Evolutionary conservation across 768 basidiomycete species (phyloP).

Genomic region (Pilatotrama ljubarskyi): DNA sequence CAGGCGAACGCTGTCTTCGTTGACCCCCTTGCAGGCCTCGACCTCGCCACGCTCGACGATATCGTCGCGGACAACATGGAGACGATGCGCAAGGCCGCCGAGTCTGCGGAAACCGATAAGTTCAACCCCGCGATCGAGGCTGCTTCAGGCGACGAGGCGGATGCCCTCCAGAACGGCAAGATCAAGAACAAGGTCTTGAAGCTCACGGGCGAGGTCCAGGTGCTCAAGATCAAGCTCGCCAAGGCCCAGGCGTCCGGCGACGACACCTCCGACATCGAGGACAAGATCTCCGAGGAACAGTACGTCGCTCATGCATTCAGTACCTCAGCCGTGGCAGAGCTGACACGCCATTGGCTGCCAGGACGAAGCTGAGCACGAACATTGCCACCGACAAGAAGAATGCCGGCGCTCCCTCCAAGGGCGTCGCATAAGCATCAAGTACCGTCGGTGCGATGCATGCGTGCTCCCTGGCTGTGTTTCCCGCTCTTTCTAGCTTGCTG

Average conservation of each 20-base stretch:
- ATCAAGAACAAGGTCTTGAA: slow-evolving; percentile 49
- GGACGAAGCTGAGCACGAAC: slow-evolving; percentile 39
- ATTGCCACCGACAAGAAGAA: slow-evolving; percentile 35
- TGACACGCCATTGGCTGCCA: slow-evolving; percentile 6
- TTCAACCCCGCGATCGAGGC: slow-evolving; percentile 40
- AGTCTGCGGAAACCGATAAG: slow-evolving; percentile 37
- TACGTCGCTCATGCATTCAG: slow-evolving; percentile 9
- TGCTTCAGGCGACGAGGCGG: slow-evolving; percentile 33
- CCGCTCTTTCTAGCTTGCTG: slow-evolving; percentile 5
- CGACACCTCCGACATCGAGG: slow-evolving; percentile 32
- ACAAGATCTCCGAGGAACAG: slow-evolving; percentile 32
- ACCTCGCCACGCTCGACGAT: slow-evolving; percentile 36
- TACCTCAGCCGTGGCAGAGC: neutral
- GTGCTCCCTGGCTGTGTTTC: slow-evolving; percentile 2
- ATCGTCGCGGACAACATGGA: slow-evolving; percentile 28
- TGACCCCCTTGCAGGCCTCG: slow-evolving; percentile 34
- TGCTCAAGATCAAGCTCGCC: slow-evolving; percentile 40
- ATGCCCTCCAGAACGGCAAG: slow-evolving; percentile 40
- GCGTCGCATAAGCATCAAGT: slow-evolving; percentile 26
- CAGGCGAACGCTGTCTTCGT: slow-evolving; percentile 42
- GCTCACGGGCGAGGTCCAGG: slow-evolving; percentile 40
- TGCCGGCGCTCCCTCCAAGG: slow-evolving; percentile 35
- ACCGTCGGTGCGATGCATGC: neutral
- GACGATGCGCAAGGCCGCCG: slow-evolving; percentile 40
- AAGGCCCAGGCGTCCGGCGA: slow-evolving; percentile 35